These are phyloP conservation scores for Aspergillus neoniger DNA, from an alignment of 2,329 filamentous ascomycete species.

Conservation along the genomic window DNA sequence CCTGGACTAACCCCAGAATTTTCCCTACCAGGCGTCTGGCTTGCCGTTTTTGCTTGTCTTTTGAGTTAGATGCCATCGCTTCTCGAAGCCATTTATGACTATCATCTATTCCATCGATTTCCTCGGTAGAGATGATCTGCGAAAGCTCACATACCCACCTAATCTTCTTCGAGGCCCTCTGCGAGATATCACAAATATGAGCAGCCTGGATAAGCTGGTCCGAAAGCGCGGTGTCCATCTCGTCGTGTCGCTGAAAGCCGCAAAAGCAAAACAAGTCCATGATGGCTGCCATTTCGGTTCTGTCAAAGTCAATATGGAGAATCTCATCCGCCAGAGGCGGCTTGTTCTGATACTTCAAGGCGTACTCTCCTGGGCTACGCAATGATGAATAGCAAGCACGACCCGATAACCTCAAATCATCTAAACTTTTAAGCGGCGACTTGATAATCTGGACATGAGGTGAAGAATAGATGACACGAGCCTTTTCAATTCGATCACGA, in stretches of 20 bases:
- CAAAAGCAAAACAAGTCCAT: slow-evolving; percentile 20
- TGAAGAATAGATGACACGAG: not conserved
- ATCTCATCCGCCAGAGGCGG: not conserved
- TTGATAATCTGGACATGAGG: not conserved
- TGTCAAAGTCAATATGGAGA: slow-evolving; percentile 31
- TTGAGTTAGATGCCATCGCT: not conserved
- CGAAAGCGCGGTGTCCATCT: slow-evolving; percentile 22
- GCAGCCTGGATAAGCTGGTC: slow-evolving; percentile 24
- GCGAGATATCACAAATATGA: slow-evolving; percentile 9
- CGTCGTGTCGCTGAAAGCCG: slow-evolving; percentile 6
- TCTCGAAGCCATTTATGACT: slow-evolving; percentile 12
- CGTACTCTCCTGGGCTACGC: slow-evolving; percentile 16
- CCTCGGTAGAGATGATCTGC: slow-evolving; percentile 8
- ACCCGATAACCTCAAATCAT: slow-evolving; percentile 14
- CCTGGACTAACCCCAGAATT: not conserved
- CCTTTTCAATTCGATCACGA: not conserved
- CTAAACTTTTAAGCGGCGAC: slow-evolving; percentile 12
- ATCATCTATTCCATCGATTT: slow-evolving; percentile 12
- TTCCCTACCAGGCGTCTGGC: slow-evolving; percentile 10
- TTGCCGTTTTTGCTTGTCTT: not conserved
- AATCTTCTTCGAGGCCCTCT: slow-evolving; percentile 10
- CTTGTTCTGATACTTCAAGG: slow-evolving; percentile 3
- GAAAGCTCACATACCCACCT: slow-evolving; percentile 16
- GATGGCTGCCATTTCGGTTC: slow-evolving; percentile 25
- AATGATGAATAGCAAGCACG: slow-evolving; percentile 18